phyloP scores from a whole-genome alignment of 495 filamentous ascomycete genomes.

The Penicillium waksmanii region DNA sequence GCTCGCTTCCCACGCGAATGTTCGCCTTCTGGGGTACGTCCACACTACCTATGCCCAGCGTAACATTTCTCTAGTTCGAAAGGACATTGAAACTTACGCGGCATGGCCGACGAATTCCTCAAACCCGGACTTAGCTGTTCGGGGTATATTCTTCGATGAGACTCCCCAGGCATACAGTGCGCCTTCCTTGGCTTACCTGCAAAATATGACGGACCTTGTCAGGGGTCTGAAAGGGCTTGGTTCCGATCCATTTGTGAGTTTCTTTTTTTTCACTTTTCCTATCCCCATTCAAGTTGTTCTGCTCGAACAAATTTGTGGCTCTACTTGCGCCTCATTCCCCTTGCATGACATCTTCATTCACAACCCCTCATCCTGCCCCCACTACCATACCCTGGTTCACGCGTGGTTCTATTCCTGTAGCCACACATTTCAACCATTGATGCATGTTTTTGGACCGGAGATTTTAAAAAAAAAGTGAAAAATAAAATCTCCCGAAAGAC shows the following conservation, averaged over 20 bases:
- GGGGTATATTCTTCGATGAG: conserved; percentile 54
- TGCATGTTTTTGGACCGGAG: conserved; percentile 7
- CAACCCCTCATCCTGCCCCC: not conserved
- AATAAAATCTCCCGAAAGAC: not conserved
- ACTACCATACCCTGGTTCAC: not conserved
- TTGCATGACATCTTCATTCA: not conserved
- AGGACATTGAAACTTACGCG: conserved; percentile 53
- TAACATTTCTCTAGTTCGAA: conserved; percentile 39
- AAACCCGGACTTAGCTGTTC: conserved; percentile 41
- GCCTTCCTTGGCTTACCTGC: conserved; percentile 39
- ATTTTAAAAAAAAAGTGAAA: not conserved
- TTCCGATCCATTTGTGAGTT: conserved; percentile 44
- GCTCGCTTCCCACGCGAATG: conserved; percentile 50
- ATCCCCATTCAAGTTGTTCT: conserved; percentile 12
- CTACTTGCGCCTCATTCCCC: conserved; percentile 13
- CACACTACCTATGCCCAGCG: conserved; percentile 53
- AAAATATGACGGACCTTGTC: conserved; percentile 40
- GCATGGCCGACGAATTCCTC: conserved; percentile 46
- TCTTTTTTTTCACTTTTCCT: conserved; percentile 9
- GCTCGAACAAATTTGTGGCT: not conserved
- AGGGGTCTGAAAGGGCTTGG: conserved; percentile 40
- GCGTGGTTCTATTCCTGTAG: conserved; percentile 2
- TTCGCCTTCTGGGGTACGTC: conserved; percentile 59
- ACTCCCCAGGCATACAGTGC: conserved; percentile 47
- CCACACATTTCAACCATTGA: conserved; percentile 10